Conservation (phyloP, 1,139 yeast genomes). For the Kurtzmaniella quercitrusa region DNA sequence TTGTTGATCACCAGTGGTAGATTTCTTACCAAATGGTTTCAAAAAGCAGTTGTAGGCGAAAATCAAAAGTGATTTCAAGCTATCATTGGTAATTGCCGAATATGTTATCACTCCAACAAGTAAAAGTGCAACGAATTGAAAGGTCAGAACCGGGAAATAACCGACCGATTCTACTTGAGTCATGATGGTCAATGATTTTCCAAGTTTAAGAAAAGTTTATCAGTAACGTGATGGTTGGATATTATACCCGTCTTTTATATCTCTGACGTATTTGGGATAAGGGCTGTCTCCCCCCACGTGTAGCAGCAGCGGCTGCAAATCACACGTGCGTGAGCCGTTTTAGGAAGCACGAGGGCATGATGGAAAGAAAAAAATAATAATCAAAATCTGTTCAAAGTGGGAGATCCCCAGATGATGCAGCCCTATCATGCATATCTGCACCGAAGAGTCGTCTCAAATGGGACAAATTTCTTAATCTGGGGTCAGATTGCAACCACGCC, state of each 20-base stretch:
- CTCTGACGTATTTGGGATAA: neutral
- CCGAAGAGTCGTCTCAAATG: neutral
- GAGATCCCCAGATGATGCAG: neutral
- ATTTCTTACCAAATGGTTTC: conserved; percentile 55
- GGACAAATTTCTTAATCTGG: neutral
- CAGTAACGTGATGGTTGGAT: neutral
- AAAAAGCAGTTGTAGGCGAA: conserved; percentile 59
- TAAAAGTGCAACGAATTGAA: conserved; percentile 9
- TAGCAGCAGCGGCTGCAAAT: conserved; percentile 2
- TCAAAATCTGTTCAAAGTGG: neutral
- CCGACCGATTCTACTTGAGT: conserved; percentile 6
- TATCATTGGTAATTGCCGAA: conserved; percentile 20
- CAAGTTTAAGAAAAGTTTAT: neutral
- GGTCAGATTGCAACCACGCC: neutral
- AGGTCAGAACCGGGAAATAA: conserved; percentile 5
- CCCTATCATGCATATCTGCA: neutral
- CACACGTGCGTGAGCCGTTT: conserved; percentile 2
- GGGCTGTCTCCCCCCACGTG: conserved; percentile 1
- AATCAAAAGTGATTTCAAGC: conserved; percentile 28
- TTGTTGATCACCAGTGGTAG: conserved; percentile 51
- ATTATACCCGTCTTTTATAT: neutral
- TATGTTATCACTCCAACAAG: conserved; percentile 14
- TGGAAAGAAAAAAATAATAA: neutral
- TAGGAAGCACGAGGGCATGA: neutral
- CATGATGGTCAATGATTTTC: conserved; percentile 2